These are phyloP conservation scores for Leccinum ponderosum DNA, from an alignment of 1,284 basidiomycete genomes.

Conservation along the genomic window DNA sequence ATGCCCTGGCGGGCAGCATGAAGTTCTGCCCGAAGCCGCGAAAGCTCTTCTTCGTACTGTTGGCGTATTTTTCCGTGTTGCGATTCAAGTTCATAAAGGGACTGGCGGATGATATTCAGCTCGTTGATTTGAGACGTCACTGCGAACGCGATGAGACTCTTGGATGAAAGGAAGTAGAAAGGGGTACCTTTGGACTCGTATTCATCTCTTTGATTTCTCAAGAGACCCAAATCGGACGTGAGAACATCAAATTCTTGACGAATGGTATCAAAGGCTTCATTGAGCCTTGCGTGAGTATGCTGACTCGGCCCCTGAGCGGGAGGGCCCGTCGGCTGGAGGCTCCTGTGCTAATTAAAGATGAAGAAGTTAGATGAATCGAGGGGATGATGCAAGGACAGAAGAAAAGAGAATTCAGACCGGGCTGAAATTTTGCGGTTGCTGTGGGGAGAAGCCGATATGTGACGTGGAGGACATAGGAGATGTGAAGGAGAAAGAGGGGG, in stretches of 20 bases:
- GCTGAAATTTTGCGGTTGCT: constrained; percentile 30
- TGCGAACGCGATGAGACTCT: constrained; percentile 30
- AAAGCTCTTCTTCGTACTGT: constrained; percentile 76
- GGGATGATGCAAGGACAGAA: neutral
- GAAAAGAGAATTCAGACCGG: constrained; percentile 4
- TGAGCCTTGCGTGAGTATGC: constrained; percentile 53
- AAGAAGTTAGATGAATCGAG: constrained; percentile 19
- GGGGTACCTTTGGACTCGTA: constrained; percentile 81
- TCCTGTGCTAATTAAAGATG: constrained; percentile 53
- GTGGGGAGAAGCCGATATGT: constrained; percentile 2
- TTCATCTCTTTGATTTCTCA: constrained; percentile 85
- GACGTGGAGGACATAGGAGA: neutral
- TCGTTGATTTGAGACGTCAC: constrained; percentile 73
- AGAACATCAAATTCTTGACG: constrained; percentile 86
- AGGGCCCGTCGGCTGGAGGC: constrained; percentile 58
- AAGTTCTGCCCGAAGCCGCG: constrained; percentile 64
- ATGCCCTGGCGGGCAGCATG: constrained; percentile 45
- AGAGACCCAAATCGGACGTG: constrained; percentile 64
- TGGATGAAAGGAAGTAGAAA: neutral
- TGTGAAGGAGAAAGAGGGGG: neutral
- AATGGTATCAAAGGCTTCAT: constrained; percentile 83
- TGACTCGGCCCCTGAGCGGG: constrained; percentile 44
- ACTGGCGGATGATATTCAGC: constrained; percentile 70
- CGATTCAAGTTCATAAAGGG: constrained; percentile 77
- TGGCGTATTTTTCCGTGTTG: constrained; percentile 71